Percentiles rank a stretch among this genome's conserved stretches.
phyloP scores from a whole-genome alignment of 257 asterid genomes.

The Echium plantagineum region DNA sequence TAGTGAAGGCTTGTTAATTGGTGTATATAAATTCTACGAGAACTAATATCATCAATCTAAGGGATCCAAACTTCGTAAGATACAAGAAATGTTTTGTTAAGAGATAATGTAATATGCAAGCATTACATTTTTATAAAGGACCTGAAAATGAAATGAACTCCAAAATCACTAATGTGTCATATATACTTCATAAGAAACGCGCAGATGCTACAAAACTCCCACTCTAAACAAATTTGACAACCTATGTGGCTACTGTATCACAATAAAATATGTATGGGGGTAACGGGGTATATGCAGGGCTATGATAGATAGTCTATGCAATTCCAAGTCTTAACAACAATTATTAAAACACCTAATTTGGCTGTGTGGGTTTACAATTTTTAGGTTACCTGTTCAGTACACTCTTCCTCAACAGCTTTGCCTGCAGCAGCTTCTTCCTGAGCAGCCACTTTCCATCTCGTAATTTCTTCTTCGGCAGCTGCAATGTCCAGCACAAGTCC shows the following conservation, averaged over 20 bases:
- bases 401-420: conserved; percentile 81
- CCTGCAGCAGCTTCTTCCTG: conserved; percentile 98
- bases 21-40: too few species aligned
- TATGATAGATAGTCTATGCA: not conserved
- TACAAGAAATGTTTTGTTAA: too few species aligned
- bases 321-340: not conserved
- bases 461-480: conserved; percentile 91
- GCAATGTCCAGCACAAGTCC: conserved; percentile 93
- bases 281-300: not conserved
- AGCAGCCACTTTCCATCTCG: conserved; percentile 91
- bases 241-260: not conserved
- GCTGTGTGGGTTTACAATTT: not conserved
- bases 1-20: too few species aligned
- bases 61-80: too few species aligned
- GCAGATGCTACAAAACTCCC: not conserved
- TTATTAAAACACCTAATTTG: not conserved
- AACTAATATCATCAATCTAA: too few species aligned
- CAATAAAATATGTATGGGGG: not conserved
- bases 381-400: conserved; percentile 46
- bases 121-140: too few species aligned
- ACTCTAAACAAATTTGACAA: not conserved
- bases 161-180: too few species aligned
- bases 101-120: too few species aligned
- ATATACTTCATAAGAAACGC: too few species aligned
- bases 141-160: too few species aligned